Evolutionary conservation across 371 early-diverging fungal genomes (phyloP).

Genomic region (Rhizopus arrhizus): DNA sequence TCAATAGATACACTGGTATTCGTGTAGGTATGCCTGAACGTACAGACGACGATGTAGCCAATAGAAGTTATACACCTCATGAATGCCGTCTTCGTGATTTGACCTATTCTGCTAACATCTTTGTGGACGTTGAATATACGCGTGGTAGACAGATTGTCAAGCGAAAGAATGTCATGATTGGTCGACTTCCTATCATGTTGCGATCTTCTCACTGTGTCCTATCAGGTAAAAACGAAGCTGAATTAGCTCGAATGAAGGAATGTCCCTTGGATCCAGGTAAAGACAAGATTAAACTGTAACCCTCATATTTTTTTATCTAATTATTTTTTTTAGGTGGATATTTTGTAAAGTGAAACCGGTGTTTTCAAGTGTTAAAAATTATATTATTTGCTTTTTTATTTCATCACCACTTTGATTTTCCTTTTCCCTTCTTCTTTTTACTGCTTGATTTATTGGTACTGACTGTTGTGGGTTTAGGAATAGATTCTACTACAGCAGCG

Average conservation of each 20-base stretch:
- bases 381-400: neutral
- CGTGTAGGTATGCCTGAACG: conserved; percentile 89
- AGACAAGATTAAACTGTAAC: too few species aligned
- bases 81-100: conserved; percentile 99
- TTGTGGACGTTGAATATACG: conserved; percentile 97
- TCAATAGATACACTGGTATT: conserved; percentile 84
- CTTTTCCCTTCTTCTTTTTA: conserved; percentile 30
- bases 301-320: too few species aligned
- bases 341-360: too few species aligned
- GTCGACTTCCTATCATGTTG: conserved; percentile 99
- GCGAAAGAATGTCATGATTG: conserved; percentile 89
- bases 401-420: conserved; percentile 13
- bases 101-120: conserved; percentile 96
- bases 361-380: too few species aligned
- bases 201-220: conserved; percentile 90
- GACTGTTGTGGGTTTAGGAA: conserved; percentile 1
- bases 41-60: conserved; percentile 76
- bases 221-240: conserved; percentile 75
- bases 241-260: conserved; percentile 87
- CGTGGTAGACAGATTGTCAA: conserved; percentile 87
- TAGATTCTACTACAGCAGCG: too few species aligned
- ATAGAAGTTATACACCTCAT: conserved; percentile 90
- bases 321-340: too few species aligned
- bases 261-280: conserved; percentile 98
- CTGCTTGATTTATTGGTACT: conserved; percentile 2